Percentiles rank a stretch among this genome's conserved stretches.
These are phyloP conservation scores for Collybiopsis luxurians DNA, from an alignment of 768 basidiomycete species.

Conservation along the genomic window DNA sequence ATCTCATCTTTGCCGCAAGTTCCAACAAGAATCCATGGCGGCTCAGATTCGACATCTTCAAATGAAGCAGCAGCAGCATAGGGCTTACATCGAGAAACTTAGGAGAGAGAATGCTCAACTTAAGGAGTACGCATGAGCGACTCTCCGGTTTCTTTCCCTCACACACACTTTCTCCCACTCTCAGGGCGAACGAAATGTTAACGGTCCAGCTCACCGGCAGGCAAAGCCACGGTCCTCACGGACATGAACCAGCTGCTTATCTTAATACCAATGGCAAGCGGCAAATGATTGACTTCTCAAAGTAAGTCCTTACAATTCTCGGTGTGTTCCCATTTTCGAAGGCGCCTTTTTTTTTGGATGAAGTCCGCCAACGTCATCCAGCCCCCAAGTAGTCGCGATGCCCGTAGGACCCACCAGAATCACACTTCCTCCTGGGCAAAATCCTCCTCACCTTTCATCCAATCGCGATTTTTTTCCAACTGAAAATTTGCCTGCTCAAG, in stretches of 20 bases:
- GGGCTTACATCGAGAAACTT: slow-evolving; percentile 48
- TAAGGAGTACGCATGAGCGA: slow-evolving; percentile 43
- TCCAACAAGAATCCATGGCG: slow-evolving; percentile 76
- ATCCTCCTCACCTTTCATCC: slow-evolving; percentile 40
- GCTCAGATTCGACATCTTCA: slow-evolving; percentile 65
- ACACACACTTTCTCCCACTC: slow-evolving; percentile 10
- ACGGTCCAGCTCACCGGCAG: slow-evolving; percentile 40
- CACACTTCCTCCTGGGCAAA: slow-evolving; percentile 63
- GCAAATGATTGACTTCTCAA: slow-evolving; percentile 41
- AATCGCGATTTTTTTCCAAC: slow-evolving; percentile 8
- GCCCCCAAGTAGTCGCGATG: slow-evolving; percentile 45
- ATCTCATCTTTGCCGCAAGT: slow-evolving; percentile 38
- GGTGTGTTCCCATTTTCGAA: slow-evolving; percentile 12
- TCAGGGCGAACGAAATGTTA: slow-evolving; percentile 51
- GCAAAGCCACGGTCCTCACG: slow-evolving; percentile 19
- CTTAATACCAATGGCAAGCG: slow-evolving; percentile 67
- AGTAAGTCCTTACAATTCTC: slow-evolving; percentile 31
- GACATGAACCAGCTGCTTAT: slow-evolving; percentile 29
- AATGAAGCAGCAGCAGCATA: slow-evolving; percentile 53
- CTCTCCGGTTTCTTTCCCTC: background rate
- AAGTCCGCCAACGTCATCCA: slow-evolving; percentile 44
- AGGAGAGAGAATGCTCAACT: slow-evolving; percentile 52
- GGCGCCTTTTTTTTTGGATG: slow-evolving; percentile 10
- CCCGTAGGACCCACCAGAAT: slow-evolving; percentile 63
- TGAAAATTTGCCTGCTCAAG: background rate